Conservation (phyloP, 768 basidiomycete genomes). For the Mrakia hoshinonis region DNA sequence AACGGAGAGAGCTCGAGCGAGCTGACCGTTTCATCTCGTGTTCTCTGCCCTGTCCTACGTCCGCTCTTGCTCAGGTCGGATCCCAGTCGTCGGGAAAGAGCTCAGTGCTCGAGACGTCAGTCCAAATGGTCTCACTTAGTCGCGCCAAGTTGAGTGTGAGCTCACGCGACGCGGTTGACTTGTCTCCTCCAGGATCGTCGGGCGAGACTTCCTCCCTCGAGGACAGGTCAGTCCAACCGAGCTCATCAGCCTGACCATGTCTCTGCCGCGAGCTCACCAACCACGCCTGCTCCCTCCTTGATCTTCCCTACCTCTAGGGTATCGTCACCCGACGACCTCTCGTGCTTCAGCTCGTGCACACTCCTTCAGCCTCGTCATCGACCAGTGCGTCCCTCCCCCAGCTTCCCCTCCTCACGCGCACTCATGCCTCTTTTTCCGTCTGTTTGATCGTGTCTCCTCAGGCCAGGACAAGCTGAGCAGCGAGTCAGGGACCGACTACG, state of each 20-base stretch:
- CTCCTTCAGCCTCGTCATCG: constrained; percentile 51
- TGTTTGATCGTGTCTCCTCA: constrained; percentile 31
- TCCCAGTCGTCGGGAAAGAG: constrained; percentile 96
- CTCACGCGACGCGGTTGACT: too few relatives aligned
- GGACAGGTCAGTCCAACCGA: constrained; percentile 30
- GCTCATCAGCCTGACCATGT: constrained; percentile 53
- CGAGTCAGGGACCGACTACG: constrained; percentile 61
- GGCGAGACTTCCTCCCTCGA: constrained; percentile 51
- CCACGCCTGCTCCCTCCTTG: background rate
- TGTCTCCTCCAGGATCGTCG: constrained; percentile 69
- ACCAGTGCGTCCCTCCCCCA: constrained; percentile 33
- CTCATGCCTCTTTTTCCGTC: background rate
- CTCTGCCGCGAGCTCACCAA: constrained; percentile 41
- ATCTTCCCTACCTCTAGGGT: constrained; percentile 57
- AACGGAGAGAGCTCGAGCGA: background rate
- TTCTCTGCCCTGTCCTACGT: background rate
- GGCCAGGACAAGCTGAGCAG: constrained; percentile 33
- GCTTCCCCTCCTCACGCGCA: constrained; percentile 39
- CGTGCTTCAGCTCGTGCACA: constrained; percentile 90
- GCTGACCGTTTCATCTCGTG: background rate
- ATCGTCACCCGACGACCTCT: constrained; percentile 95
- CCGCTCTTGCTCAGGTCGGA: constrained; percentile 56
- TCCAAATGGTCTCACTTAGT: constrained; percentile 26
- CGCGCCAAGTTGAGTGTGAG: background rate
- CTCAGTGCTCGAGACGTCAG: constrained; percentile 71